Base-by-base conservation (phyloP, 768 basidiomycete genomes). In the Psilocybe azurescens region DNA sequence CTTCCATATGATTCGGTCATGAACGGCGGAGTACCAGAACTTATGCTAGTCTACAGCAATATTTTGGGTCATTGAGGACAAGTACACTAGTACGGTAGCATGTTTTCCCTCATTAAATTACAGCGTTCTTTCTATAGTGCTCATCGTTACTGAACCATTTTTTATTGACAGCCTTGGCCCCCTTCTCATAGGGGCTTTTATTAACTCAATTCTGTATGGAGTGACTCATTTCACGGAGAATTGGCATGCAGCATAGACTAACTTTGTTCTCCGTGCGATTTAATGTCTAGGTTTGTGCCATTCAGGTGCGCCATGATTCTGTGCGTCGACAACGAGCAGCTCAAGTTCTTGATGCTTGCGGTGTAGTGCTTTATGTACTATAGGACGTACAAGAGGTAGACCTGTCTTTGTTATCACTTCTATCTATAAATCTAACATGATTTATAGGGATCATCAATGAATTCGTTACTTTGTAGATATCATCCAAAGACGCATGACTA, bases 161-260 rank as follows among this genome's bases (percentile, higher is more conserved):
- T 9, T 18, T 39, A 24, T 32, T 36, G 30, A 9, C 36, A 65
- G 61, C 44, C 48, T 63, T 28, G 63, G 63, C 10, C 63, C 63
- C 8, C 46, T 61, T 24, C 56, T 65, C 18, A 13, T 65, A 14
- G 76, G 77, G 10, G 70, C 70, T 28, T 73, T 75, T 54, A 54
- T 77, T 5, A 77, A 77, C 57, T 67, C 71, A 52, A 74, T 77
- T 13, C 58, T 78, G 28, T 78, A 75, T 58, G 76, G 75, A 54
- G 75, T 74, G 63, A n/a, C 2, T 33, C 10, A 16, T 14, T 24
- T 24, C 24, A 24, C n/a, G 20, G 10, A 55, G 33, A 36, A 36
- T 7, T 36, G 33, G 5, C 11, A 44, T 44, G 14, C 5, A 5
- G n/a, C 41, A 44, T n/a, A 16, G 5, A n/a, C 41, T 44, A 13